Evolutionary conservation across 2,329 filamentous ascomycete genomes (phyloP).

Genomic region (Aspergillus sp.): DNA sequence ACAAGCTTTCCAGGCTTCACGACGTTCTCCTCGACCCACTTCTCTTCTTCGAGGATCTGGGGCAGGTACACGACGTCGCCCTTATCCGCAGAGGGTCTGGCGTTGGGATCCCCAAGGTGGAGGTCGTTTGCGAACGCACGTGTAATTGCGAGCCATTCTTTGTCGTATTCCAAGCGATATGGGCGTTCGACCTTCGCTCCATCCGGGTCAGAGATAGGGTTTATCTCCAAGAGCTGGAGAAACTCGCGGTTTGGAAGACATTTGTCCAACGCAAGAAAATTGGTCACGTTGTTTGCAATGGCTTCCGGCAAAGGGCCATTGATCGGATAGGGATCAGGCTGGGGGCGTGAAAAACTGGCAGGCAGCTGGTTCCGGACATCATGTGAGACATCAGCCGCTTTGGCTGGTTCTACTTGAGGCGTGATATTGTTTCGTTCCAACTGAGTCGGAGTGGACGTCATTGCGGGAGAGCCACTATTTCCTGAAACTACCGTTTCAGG

Average conservation of each 20-base stretch:
- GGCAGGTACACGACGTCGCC: slow-evolving; percentile 69
- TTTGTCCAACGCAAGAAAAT: slow-evolving; percentile 90
- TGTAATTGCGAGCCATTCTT: slow-evolving; percentile 93
- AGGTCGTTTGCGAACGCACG: slow-evolving; percentile 73
- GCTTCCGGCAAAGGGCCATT: slow-evolving; percentile 67
- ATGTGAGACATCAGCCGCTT: slow-evolving; percentile 53
- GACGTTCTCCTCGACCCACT: slow-evolving; percentile 81
- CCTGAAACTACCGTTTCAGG: slow-evolving; percentile 5
- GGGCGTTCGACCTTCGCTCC: slow-evolving; percentile 42
- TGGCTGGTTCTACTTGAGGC: slow-evolving; percentile 6
- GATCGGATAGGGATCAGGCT: slow-evolving; percentile 41
- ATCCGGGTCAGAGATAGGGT: slow-evolving; percentile 46
- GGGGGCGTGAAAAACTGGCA: slow-evolving; percentile 64
- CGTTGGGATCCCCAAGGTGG: slow-evolving; percentile 61
- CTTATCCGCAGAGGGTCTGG: slow-evolving; percentile 58
- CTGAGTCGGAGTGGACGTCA: background rate
- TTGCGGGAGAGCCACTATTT: background rate
- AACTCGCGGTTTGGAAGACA: slow-evolving; percentile 78
- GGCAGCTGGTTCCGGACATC: slow-evolving; percentile 73
- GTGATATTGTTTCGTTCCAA: background rate
- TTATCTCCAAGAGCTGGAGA: slow-evolving; percentile 72
- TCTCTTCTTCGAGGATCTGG: slow-evolving; percentile 67
- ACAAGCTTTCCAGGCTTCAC: slow-evolving; percentile 61
- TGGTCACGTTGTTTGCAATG: slow-evolving; percentile 76
- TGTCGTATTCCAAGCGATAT: slow-evolving; percentile 74